A percentile compares a stretch with the other conserved stretches of the same genome.
Evolutionary conservation across 139 green algal genomes (phyloP).

Genomic region (Auxenochlorella pyrenoidosa): DNA sequence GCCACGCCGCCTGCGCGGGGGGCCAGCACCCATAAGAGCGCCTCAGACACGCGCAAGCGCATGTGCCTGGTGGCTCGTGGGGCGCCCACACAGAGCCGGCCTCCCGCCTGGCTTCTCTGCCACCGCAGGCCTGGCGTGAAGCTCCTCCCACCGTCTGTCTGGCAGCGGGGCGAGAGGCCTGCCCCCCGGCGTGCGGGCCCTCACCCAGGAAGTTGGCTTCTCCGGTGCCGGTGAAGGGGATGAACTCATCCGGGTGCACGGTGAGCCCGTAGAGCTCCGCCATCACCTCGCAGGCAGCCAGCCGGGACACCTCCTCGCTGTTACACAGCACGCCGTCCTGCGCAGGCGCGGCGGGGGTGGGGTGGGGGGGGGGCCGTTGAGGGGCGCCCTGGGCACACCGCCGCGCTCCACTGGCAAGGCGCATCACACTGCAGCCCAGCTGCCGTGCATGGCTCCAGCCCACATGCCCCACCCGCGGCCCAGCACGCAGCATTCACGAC

Average conservation of each 20-base stretch:
- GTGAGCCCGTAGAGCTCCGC: constrained; percentile 59
- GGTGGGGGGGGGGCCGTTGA: not conserved
- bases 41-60: no score
- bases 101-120: no score
- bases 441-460: not conserved
- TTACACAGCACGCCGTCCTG: constrained; percentile 48
- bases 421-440: not conserved
- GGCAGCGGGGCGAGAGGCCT: no score
- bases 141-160: no score
- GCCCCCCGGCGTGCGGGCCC: not conserved
- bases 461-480: no score
- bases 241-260: constrained; percentile 68
- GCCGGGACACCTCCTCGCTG: constrained; percentile 31
- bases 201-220: constrained; percentile 71
- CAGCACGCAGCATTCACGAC: no score
- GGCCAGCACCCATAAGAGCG: no score
- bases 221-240: constrained; percentile 70
- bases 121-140: no score
- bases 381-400: no score
- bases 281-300: constrained; percentile 57
- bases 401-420: no score
- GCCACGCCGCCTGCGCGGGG: constrained; percentile 23
- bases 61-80: no score
- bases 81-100: no score
- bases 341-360: not conserved